Evolutionary conservation across 306 rosid species (phyloP).

Genomic region (Pachyrhizus erosus): DNA sequence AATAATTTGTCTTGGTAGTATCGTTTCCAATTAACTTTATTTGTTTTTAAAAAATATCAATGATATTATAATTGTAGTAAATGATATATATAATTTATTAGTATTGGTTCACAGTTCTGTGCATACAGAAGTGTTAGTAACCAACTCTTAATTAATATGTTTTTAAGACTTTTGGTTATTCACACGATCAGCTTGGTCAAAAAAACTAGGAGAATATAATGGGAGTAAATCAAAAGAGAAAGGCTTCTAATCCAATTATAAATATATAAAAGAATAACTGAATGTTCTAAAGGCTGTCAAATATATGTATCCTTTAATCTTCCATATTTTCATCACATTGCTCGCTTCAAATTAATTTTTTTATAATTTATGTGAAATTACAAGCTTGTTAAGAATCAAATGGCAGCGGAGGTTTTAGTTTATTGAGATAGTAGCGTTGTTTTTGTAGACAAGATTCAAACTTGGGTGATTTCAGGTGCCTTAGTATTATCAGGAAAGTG

Average conservation of each 20-base stretch:
- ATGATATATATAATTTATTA: too few species aligned
- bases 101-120: too few species aligned
- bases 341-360: not conserved
- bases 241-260: not conserved
- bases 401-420: not conserved
- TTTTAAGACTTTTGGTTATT: too few species aligned
- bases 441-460: not conserved
- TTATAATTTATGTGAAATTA: not conserved
- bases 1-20: too few species aligned
- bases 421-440: not conserved
- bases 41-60: too few species aligned
- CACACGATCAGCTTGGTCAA: too few species aligned
- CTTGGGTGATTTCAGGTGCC: not conserved
- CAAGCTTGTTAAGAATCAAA: slow-evolving; percentile 33
- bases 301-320: too few species aligned
- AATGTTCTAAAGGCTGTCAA: not conserved
- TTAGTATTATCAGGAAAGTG: not conserved
- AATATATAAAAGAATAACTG: not conserved
- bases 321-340: not conserved
- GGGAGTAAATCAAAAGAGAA: not conserved
- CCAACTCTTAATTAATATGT: too few species aligned
- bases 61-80: too few species aligned
- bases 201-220: too few species aligned
- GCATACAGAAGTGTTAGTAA: too few species aligned
- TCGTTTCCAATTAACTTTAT: too few species aligned